Percentiles rank a stretch among this genome's conserved stretches.
These are phyloP conservation scores for Euphorbia celastroides DNA, from an alignment of 441 rosid genomes.

Conservation along the genomic window DNA sequence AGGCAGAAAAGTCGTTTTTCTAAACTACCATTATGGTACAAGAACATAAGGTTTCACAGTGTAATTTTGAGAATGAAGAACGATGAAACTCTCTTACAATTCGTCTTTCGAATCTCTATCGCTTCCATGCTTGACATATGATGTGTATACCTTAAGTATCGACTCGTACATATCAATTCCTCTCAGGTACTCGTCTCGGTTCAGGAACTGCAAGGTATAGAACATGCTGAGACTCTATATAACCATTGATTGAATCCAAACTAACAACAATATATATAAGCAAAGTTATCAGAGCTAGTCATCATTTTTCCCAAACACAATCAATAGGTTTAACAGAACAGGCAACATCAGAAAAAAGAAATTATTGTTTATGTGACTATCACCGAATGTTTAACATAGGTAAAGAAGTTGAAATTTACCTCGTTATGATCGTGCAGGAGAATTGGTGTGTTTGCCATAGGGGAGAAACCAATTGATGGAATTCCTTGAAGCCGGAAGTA, in stretches of 20 bases:
- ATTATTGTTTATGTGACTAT: constrained; percentile 4
- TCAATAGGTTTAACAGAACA: neutral
- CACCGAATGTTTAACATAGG: neutral
- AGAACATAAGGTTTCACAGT: neutral
- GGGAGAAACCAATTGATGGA: constrained; percentile 90
- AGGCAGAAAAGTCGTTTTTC: neutral
- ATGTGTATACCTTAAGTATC: constrained; percentile 58
- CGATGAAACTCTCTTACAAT: constrained; percentile 11
- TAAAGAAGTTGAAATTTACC: constrained; percentile 28
- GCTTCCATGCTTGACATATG: constrained; percentile 29
- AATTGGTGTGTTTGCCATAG: constrained; percentile 83
- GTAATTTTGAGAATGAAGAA: neutral
- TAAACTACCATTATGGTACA: neutral
- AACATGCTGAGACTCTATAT: neutral
- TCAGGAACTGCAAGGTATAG: constrained; percentile 54
- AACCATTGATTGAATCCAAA: neutral
- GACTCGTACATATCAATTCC: constrained; percentile 74
- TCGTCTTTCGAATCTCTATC: constrained; percentile 25
- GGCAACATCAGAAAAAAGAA: neutral
- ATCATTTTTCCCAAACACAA: neutral
- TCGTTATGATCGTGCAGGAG: constrained; percentile 94
- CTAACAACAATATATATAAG: neutral
- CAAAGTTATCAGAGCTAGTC: neutral
- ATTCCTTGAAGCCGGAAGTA: constrained; percentile 59
- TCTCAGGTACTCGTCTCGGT: constrained; percentile 71